A percentile compares a stretch with the other conserved stretches of the same genome.
phyloP scores from a whole-genome alignment of 805 yeast species.

The Blastobotrys chiropterorum region DNA sequence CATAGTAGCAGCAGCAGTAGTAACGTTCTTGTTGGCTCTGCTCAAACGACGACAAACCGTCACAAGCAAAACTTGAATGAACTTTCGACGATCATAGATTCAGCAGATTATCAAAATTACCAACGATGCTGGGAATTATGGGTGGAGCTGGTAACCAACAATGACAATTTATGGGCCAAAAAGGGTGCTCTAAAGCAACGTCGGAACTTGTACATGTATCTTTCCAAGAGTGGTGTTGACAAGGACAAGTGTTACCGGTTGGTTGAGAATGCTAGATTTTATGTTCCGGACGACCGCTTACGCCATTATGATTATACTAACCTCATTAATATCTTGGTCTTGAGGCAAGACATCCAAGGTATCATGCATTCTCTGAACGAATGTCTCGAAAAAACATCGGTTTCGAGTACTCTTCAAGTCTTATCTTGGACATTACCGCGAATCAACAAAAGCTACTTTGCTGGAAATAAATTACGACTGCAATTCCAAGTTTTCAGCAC shows the following conservation, averaged over 20 bases:
- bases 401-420: background rate
- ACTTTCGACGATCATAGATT: background rate
- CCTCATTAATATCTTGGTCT: background rate
- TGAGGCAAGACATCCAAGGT: background rate
- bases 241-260: background rate
- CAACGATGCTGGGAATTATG: background rate
- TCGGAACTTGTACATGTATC: background rate
- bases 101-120: background rate
- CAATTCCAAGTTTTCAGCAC: background rate
- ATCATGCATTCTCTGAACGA: background rate
- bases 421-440: background rate
- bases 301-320: background rate
- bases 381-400: background rate
- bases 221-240: background rate
- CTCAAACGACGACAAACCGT: background rate
- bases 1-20: background rate
- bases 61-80: background rate
- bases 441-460: background rate
- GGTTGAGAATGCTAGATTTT: background rate
- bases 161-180: background rate
- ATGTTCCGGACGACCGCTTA: background rate
- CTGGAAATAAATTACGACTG: background rate
- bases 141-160: background rate
- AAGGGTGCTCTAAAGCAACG: background rate
- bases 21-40: background rate